Evolutionary conservation across 2,329 filamentous ascomycete species (phyloP).

Genomic region (Grosmannia clavigera): DNA sequence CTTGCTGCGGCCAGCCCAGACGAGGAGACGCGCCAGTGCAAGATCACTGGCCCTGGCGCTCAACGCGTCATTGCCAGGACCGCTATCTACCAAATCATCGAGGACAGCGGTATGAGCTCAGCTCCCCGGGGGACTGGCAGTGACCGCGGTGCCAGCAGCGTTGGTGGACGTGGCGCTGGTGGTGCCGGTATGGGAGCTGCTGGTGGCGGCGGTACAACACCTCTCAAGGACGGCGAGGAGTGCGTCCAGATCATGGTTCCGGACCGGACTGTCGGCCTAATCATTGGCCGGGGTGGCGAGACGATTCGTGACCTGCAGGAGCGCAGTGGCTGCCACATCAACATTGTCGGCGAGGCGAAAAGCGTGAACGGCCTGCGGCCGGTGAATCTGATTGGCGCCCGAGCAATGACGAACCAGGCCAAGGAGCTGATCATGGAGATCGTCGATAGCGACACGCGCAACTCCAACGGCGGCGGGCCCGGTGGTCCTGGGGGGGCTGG

Average conservation of each 20-base stretch:
- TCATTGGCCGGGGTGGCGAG: slow-evolving; percentile 87
- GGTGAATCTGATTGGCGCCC: slow-evolving; percentile 77
- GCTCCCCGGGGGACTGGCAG: slow-evolving; percentile 16
- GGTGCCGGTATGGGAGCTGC: slow-evolving; percentile 23
- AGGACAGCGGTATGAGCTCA: slow-evolving; percentile 59
- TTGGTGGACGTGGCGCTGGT: slow-evolving; percentile 12
- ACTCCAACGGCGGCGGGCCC: slow-evolving; percentile 17
- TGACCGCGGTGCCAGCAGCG: not conserved
- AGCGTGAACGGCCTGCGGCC: slow-evolving; percentile 81
- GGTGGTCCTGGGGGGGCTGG: slow-evolving; percentile 21
- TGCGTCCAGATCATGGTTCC: slow-evolving; percentile 90
- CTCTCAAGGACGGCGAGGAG: slow-evolving; percentile 67
- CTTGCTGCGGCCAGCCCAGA: slow-evolving; percentile 61
- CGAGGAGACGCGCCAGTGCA: slow-evolving; percentile 68
- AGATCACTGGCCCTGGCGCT: slow-evolving; percentile 63
- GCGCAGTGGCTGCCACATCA: slow-evolving; percentile 85
- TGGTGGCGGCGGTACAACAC: slow-evolving; percentile 23
- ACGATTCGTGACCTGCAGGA: slow-evolving; percentile 89
- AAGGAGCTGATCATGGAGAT: slow-evolving; percentile 89
- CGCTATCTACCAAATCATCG: slow-evolving; percentile 78
- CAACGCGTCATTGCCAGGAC: slow-evolving; percentile 66
- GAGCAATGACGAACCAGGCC: slow-evolving; percentile 60
- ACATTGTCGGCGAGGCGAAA: slow-evolving; percentile 88
- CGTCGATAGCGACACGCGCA: slow-evolving; percentile 76
- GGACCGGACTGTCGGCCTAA: slow-evolving; percentile 81